Evolutionary conservation across 306 rosid genomes (phyloP).

Genomic region (Glycyrrhiza uralensis): DNA sequence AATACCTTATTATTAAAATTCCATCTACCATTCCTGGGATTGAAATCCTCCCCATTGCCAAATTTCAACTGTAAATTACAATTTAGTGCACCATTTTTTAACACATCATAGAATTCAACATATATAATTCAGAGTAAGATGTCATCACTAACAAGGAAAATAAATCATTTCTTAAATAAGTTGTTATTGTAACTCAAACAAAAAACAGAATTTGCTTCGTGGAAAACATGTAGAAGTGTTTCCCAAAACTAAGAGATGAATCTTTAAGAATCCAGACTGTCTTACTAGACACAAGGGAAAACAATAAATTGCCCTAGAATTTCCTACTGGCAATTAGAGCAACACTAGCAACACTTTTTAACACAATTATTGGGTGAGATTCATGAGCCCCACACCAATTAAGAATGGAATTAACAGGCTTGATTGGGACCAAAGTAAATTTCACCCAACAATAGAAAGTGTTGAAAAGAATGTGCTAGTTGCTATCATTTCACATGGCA

Average conservation of each 20-base stretch:
- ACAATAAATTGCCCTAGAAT: neutral
- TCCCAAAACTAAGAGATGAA: too few relatives aligned
- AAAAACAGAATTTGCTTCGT: neutral
- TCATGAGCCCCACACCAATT: neutral
- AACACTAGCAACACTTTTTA: neutral
- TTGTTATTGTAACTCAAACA: neutral
- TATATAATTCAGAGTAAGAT: neutral
- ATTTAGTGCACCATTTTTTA: neutral
- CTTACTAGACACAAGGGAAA: neutral
- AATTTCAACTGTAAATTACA: conserved; percentile 55
- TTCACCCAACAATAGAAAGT: too few relatives aligned
- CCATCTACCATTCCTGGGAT: conserved; percentile 90
- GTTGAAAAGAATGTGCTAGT: too few relatives aligned
- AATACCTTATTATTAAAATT: conserved; percentile 82
- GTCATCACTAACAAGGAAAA: neutral
- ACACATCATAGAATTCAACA: neutral
- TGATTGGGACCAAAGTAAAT: too few relatives aligned
- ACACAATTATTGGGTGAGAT: neutral
- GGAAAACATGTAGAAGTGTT: neutral
- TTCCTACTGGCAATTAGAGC: neutral
- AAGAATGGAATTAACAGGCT: too few relatives aligned
- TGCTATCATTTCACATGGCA: neutral
- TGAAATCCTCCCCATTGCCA: conserved; percentile 81
- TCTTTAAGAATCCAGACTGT: too few relatives aligned
- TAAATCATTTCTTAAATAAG: neutral